These are phyloP conservation scores for Brassica carinata DNA, from an alignment of 345 rosid genomes.

Conservation along the genomic window DNA sequence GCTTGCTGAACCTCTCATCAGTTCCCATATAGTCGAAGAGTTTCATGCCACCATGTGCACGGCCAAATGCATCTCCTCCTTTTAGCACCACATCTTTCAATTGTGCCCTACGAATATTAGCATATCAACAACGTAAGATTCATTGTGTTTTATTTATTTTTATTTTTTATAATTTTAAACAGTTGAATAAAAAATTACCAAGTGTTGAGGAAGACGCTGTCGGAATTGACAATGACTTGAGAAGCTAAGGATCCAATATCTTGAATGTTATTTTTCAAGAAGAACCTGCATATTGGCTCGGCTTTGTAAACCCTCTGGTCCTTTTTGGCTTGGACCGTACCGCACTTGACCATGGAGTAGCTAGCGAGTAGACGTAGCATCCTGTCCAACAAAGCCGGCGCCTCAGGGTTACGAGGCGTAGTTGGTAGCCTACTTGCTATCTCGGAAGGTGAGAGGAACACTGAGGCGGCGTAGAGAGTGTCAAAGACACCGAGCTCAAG, in stretches of 20 bases:
- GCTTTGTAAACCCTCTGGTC: conserved; percentile 43
- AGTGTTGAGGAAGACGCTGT: conserved; percentile 45
- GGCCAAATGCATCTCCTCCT: conserved; percentile 67
- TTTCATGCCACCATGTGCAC: conserved; percentile 57
- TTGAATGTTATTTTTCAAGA: conserved; percentile 37
- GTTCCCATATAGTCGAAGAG: conserved; percentile 50
- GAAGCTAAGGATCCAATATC: conserved; percentile 48
- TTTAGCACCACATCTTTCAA: conserved; percentile 55
- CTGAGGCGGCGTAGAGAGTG: conserved; percentile 33
- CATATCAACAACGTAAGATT: neutral
- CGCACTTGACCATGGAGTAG: conserved; percentile 44
- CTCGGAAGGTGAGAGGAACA: conserved; percentile 46
- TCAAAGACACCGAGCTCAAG: conserved; percentile 52
- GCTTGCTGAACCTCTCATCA: conserved; percentile 55
- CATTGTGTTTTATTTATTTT: neutral
- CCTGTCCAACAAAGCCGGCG: conserved; percentile 48
- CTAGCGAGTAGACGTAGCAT: conserved; percentile 56
- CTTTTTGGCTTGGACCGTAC: neutral
- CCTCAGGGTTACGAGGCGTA: conserved; percentile 44
- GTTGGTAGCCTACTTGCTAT: conserved; percentile 47
- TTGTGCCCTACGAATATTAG: conserved; percentile 34
- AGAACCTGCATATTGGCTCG: conserved; percentile 50
- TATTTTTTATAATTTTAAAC: neutral
- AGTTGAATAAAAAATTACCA: conserved; percentile 39
- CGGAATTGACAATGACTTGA: conserved; percentile 45